phyloP scores from a whole-genome alignment of 1,284 basidiomycete genomes.

The Anthracocystis walkeri region DNA sequence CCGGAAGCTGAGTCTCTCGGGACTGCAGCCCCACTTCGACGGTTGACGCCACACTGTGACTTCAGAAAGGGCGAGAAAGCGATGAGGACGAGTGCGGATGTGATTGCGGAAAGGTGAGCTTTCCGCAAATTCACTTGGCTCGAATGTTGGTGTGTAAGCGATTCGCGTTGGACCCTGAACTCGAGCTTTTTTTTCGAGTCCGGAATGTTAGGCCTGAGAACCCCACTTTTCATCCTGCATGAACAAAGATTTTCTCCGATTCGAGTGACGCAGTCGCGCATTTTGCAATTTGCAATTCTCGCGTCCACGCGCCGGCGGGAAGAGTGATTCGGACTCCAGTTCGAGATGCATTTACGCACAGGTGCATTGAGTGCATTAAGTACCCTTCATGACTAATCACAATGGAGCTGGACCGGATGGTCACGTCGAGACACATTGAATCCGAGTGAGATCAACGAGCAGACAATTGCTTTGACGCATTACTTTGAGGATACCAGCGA shows the following conservation, averaged over 20 bases:
- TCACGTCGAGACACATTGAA: no score
- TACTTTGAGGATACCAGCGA: no score
- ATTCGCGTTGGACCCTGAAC: conserved; percentile 1
- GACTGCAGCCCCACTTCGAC: no score
- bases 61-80: not conserved
- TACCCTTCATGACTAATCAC: no score
- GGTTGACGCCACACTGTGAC: not conserved
- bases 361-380: no score
- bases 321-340: not conserved
- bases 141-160: conserved; percentile 1
- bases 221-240: not conserved
- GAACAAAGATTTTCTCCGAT: not conserved
- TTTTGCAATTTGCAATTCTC: not conserved
- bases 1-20: no score
- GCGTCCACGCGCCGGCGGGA: conserved; percentile 1
- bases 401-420: no score
- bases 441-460: no score
- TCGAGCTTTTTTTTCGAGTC: not conserved
- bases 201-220: not conserved
- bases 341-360: not conserved
- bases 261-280: not conserved
- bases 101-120: conserved; percentile 1
- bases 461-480: no score
- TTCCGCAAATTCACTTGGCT: not conserved
- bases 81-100: not conserved